Evolutionary conservation across 805 yeast genomes (phyloP), one percentile per base, ranked within the genome.

Genomic region (Vanderwaltozyma verrucispora): DNA sequence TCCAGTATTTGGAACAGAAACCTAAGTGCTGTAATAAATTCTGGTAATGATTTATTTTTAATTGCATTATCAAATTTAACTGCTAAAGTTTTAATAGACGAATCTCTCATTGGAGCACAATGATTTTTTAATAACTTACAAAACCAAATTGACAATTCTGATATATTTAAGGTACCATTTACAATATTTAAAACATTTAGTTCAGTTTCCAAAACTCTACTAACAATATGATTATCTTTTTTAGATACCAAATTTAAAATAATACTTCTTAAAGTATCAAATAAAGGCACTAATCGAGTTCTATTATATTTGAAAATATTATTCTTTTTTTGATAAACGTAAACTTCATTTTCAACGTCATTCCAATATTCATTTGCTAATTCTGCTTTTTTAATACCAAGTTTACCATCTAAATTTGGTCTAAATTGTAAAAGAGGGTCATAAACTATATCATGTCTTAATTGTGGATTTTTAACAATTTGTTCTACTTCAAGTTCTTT

Each of bases 31-130:
- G 76, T 82, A 26, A 84, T 80, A 27, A 87, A 64, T 41, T 68
- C 65, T 8, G 62, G 44, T 5, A 70, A 56, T n/a, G 74, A 65
- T 40, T 63, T 60, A 21, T 65, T 65, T n/a, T 52, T 45, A 40
- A 65, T 65, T 14, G 67, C 67, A 28, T 53, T 50, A 27, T 50
- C 67, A 50, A 83, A 76, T 47, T 71, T 71, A 9, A 56, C 48
- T 33, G 74, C 73, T 88, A 88, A 83, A 49, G 78, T 83, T 48
- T 76, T 82, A 26, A 88, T 94, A 85, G 92, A 79, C 30, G 74
- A 63, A 59, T 85, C 95, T 55, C 96, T 73, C 94, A 86, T 85
- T 44, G 96, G 96, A 7, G 96, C 95, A 62, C 96, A 87, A 56
- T 85, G 95, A 37, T 78, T 75, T 60, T 86, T 85, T 60, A 89